A percentile compares a stretch with the other conserved stretches of the same genome.
phyloP scores from a whole-genome alignment of 164 flowering plant genomes.

The Magnolia kwangsiensis region DNA sequence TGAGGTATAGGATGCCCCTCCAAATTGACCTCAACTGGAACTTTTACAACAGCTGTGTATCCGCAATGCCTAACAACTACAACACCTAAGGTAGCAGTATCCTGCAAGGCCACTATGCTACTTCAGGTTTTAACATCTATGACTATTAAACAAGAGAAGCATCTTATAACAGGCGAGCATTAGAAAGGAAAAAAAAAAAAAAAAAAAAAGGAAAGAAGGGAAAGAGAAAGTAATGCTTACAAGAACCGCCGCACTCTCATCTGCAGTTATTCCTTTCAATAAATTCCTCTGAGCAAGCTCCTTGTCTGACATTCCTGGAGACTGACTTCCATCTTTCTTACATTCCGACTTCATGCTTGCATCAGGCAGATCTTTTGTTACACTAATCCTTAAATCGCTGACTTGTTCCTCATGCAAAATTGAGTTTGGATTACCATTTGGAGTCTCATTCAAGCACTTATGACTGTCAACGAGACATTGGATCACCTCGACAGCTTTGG shows the following conservation, averaged over 20 bases:
- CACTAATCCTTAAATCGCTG: slow-evolving; percentile 64
- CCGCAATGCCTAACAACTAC: slow-evolving; percentile 88
- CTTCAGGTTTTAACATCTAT: slow-evolving; percentile 11
- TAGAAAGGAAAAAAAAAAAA: neutral
- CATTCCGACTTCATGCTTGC: slow-evolving; percentile 67
- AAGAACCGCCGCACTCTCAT: slow-evolving; percentile 92
- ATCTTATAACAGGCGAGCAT: neutral
- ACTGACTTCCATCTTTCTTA: slow-evolving; percentile 72
- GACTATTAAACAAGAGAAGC: neutral
- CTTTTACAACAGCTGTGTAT: slow-evolving; percentile 71
- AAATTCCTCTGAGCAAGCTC: slow-evolving; percentile 73
- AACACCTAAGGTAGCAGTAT: slow-evolving; percentile 78
- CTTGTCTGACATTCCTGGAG: slow-evolving; percentile 49
- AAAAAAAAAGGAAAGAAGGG: neutral
- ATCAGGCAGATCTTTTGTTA: slow-evolving; percentile 64
- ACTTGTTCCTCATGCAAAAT: slow-evolving; percentile 50
- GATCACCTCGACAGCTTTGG: slow-evolving; percentile 66
- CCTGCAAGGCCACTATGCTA: slow-evolving; percentile 47
- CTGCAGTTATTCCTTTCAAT: slow-evolving; percentile 93
- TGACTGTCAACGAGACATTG: slow-evolving; percentile 36
- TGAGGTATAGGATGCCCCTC: slow-evolving; percentile 41
- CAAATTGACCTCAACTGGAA: slow-evolving; percentile 48
- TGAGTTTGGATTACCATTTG: slow-evolving; percentile 20
- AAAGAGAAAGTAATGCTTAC: slow-evolving; percentile 35
- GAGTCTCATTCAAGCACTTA: slow-evolving; percentile 13